Percentiles rank a stretch among this genome's conserved stretches.
Conservation (phyloP, 331 rosid species). For the Malus hybrid region DNA sequence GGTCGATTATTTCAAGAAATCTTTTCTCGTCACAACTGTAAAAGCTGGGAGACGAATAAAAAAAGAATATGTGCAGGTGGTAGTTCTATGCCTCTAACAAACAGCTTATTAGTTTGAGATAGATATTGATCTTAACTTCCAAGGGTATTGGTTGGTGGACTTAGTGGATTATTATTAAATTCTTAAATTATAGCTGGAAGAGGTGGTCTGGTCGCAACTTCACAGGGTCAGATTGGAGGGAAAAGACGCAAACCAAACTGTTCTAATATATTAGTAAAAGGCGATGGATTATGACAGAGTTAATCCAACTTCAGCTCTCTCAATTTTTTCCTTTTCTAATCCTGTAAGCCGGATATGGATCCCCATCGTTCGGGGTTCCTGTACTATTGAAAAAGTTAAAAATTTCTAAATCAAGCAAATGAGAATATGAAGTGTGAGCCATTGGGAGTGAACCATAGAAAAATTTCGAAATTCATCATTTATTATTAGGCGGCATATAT, state of each 20-base stretch:
- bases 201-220: slow-evolving; percentile 10
- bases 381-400: background rate
- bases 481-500: background rate
- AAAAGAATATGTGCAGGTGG: background rate
- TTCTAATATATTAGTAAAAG: background rate
- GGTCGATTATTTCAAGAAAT: slow-evolving; percentile 4
- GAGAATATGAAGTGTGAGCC: background rate
- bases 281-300: background rate
- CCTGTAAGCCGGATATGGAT: background rate
- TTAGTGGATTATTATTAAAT: background rate
- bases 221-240: background rate
- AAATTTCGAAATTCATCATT: background rate
- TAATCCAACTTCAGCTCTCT: background rate
- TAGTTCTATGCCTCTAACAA: background rate
- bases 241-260: background rate
- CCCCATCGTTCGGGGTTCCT: background rate
- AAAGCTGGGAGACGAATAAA: background rate
- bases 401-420: background rate
- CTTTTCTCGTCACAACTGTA: background rate
- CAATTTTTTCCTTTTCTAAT: background rate
- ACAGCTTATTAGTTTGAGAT: background rate
- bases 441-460: background rate
- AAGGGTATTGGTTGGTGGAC: background rate
- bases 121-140: background rate
- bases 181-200: slow-evolving; percentile 3